phyloP scores from a whole-genome alignment of 2,329 filamentous ascomycete species.

The Penicillium vulpinum region DNA sequence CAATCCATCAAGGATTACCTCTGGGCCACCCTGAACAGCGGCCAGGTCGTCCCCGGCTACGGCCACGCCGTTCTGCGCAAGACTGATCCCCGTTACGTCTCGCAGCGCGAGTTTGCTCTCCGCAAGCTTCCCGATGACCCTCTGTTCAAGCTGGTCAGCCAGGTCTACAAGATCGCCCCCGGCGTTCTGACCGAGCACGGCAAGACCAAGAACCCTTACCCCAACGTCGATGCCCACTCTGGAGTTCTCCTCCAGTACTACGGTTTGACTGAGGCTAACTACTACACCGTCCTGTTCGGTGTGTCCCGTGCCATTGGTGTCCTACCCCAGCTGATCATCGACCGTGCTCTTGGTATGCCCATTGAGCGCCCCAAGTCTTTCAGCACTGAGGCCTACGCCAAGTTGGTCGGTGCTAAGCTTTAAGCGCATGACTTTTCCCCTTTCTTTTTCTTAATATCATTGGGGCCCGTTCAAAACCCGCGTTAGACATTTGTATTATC shows the following conservation, averaged over 20 bases:
- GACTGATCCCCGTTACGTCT: constrained; percentile 98
- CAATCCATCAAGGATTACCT: constrained; percentile 97
- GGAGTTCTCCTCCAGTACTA: constrained; percentile 99
- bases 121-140: constrained; percentile 93
- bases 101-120: constrained; percentile 95
- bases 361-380: constrained; percentile 99
- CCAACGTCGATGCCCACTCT: constrained; percentile 98
- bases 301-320: constrained; percentile 98
- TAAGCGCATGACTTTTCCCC: constrained; percentile 50
- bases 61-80: constrained; percentile 99
- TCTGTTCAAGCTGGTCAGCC: constrained; percentile 99
- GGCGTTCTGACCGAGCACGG: constrained; percentile 98
- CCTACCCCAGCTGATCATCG: constrained; percentile 98
- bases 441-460: constrained; percentile 21
- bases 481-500: constrained; percentile 29
- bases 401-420: constrained; percentile 86
- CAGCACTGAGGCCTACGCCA: constrained; percentile 94
- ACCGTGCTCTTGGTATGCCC: constrained; percentile 92
- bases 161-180: constrained; percentile 99
- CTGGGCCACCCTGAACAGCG: constrained; percentile 93
- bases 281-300: constrained; percentile 99
- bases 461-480: constrained; percentile 10
- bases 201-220: constrained; percentile 99
- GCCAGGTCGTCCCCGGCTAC: constrained; percentile 96
- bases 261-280: constrained; percentile 96